Evolutionary conservation across 2,329 filamentous ascomycete genomes (phyloP), one percentile per base, ranked within the genome.

Genomic region (Ophiocordyceps sinensis): DNA sequence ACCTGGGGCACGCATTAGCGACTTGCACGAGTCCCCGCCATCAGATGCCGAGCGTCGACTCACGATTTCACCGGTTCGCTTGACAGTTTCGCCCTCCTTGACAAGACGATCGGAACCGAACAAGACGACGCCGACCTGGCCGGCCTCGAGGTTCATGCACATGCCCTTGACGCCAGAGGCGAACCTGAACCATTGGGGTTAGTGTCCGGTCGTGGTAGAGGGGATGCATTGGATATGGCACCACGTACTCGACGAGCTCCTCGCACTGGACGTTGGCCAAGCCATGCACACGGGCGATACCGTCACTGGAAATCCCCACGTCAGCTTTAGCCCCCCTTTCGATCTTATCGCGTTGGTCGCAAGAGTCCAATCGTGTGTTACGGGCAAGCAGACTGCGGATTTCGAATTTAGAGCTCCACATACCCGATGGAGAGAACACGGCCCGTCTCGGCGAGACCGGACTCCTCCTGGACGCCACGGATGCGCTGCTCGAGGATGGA

Each of bases 71-170:
- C 91, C 91, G 60, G 91, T 98, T 82, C 91, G 89, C 84, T 94
- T 96, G 71, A 98, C 91, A 53, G 85, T 89, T 79, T 98, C 89
- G 64, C 91, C 91, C 73, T 98, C 91, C 78, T 86, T 91, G 80
- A 98, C 91, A 60, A 95, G 79, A 88, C 91, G 88, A 75, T 98
- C 91, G 64, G 91, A 96, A 82, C 91, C 91, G 79, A 98, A 98
- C 64, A 98, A 79, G 79, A 98, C 91, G 62, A 98, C 88, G 94
- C 91, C 91, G 74, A 98, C 91, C 73, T 96, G 91, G 68, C 91
- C 91, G 70, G 91, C 91, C 76, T 98, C 91, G 72, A 98, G 82
- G 85, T 98, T 98, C 89, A 98, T 96, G 85, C 89, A 96, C 91
- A 98, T 98, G 70, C 91, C 91, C 82, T 96, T 96, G 71, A 96